phyloP scores from a whole-genome alignment of 176 grass and related monocot species.

The Poa annua region DNA sequence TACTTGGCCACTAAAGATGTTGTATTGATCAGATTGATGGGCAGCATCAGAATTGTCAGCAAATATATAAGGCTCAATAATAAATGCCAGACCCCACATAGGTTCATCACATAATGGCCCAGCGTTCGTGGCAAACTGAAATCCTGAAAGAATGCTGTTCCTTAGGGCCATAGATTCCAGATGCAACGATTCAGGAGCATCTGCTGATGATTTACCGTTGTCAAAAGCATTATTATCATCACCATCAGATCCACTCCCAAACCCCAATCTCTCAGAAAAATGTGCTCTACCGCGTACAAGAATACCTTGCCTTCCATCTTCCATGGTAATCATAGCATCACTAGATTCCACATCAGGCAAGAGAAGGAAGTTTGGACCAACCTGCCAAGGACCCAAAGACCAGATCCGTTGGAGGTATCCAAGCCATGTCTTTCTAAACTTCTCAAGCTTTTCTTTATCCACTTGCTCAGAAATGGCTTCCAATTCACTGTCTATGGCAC shows the following conservation, averaged over 20 bases:
- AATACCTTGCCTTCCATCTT: conserved; percentile 28
- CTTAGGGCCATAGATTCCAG: conserved; percentile 46
- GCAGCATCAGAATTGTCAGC: conserved; percentile 60
- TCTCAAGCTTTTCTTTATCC: conserved; percentile 85
- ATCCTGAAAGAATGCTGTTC: conserved; percentile 82
- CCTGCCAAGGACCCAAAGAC: conserved; percentile 48
- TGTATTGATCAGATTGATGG: conserved; percentile 77
- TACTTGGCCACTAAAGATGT: conserved; percentile 82
- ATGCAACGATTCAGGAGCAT: conserved; percentile 17
- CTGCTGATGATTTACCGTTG: background rate
- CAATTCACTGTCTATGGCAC: conserved; percentile 79
- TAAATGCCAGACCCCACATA: conserved; percentile 86
- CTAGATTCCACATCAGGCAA: conserved; percentile 12
- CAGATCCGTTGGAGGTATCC: conserved; percentile 74
- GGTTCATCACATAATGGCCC: conserved; percentile 95
- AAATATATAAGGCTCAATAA: conserved; percentile 85
- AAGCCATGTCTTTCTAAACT: conserved; percentile 61
- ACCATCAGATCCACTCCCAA: conserved; percentile 16
- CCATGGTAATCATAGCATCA: conserved; percentile 3
- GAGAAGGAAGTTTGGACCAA: conserved; percentile 31
- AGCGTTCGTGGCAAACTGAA: conserved; percentile 83
- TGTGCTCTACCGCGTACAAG: conserved; percentile 17
- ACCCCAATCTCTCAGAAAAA: conserved; percentile 33
- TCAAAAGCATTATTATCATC: conserved; percentile 9
- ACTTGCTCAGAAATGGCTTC: conserved; percentile 59